Percentiles rank a stretch among this genome's conserved stretches.
Conservation (phyloP, 345 rosid genomes). For the Ceriops tagal region DNA sequence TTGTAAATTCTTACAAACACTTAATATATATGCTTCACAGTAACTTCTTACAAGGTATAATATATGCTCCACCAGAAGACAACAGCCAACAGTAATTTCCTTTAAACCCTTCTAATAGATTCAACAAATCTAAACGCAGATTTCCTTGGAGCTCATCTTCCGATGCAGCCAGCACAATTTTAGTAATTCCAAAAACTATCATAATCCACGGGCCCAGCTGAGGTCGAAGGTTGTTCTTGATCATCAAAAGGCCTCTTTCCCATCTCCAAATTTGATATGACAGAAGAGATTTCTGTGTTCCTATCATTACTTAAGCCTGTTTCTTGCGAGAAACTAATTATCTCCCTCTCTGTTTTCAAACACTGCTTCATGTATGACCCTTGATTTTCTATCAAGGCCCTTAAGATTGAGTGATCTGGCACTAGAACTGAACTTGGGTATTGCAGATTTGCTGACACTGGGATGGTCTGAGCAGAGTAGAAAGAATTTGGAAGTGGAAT, state of each 20-base stretch:
- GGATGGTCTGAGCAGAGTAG: slow-evolving; percentile 32
- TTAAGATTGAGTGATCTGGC: slow-evolving; percentile 51
- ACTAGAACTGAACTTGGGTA: slow-evolving; percentile 32
- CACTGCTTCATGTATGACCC: slow-evolving; percentile 30
- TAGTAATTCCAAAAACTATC: slow-evolving; percentile 68
- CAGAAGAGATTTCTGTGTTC: slow-evolving; percentile 55
- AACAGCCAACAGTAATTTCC: background rate
- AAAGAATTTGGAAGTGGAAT: slow-evolving; percentile 34
- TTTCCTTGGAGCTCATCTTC: background rate
- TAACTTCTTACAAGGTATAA: slow-evolving; percentile 17
- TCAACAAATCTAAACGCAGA: slow-evolving; percentile 32
- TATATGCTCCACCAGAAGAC: slow-evolving; percentile 16
- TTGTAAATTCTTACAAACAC: background rate
- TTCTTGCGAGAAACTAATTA: slow-evolving; percentile 52
- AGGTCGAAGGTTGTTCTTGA: slow-evolving; percentile 50
- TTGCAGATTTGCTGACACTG: slow-evolving; percentile 26
- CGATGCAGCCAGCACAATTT: slow-evolving; percentile 5
- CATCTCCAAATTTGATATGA: slow-evolving; percentile 40
- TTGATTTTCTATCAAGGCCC: slow-evolving; percentile 43
- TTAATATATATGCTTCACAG: background rate
- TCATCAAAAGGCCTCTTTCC: slow-evolving; percentile 43
- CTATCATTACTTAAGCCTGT: slow-evolving; percentile 45
- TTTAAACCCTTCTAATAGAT: slow-evolving; percentile 20
- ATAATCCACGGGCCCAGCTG: slow-evolving; percentile 41
- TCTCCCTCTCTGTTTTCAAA: slow-evolving; percentile 36